Base-by-base conservation (phyloP, 305 asterid species). In the Solanum aculeatissimum region DNA sequence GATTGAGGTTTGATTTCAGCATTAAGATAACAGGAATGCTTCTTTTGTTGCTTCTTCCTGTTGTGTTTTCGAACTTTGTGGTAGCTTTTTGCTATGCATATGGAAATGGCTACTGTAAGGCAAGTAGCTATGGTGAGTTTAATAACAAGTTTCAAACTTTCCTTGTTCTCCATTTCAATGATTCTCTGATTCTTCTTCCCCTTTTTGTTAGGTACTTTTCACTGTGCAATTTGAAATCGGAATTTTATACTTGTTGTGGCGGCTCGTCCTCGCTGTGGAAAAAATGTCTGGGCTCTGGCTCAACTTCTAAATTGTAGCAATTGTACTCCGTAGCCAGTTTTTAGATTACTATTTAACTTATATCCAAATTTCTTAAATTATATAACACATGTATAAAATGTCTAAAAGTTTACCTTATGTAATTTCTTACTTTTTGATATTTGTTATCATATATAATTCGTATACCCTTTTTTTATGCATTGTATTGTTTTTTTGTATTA, bases 1-100 rank as follows among this genome's bases (percentile, higher is more conserved):
- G 72, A 53, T 86, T 97, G 99, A 53, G 99, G 92, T 70, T 93
- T 97, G 19, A 85, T 19, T 79, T 92, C 95, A 35, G 90, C 21
- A 58, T 80, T 80, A 83, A 97, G 89, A 87, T 97, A 97, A 83
- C 99, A 89, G 0, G 74, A 10, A 38, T 74, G 89, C 15, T 77
- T 77, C 40, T 90, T 47, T 23, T 71, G 88, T 53, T 54, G 29
- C 35, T 86, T 70, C 12, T 45, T 85, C 55, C 66, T 86, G 68
- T 70, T 91, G 11, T 83, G 85, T 86, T 60, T 91, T 57, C 66
- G 82, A 51, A 89, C 57, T 60, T 87, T 85, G 1, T 66, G 77
- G 29, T 89, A 84, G 5, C 83, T 88, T 55, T 83, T 85, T 42
- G 91, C 75, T 77, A 94, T 80, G 86, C 85, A 82, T 55, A 90